Evolutionary conservation across 768 basidiomycete species (phyloP).

Genomic region (Agaricus sinodeliciosus): DNA sequence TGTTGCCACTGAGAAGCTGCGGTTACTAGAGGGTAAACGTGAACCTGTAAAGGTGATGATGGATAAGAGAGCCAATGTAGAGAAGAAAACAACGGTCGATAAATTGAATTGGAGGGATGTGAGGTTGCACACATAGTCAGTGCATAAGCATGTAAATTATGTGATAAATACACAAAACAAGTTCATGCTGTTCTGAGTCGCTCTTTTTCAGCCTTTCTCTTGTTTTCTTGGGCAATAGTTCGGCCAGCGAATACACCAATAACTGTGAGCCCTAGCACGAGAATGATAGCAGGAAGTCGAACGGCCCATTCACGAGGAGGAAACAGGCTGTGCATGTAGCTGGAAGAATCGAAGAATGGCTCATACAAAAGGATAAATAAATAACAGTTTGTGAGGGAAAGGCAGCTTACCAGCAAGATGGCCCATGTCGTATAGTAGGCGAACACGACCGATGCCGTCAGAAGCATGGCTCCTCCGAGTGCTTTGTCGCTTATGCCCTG

Average conservation of each 20-base stretch:
- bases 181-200: slow-evolving; percentile 51
- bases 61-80: slow-evolving; percentile 6
- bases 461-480: slow-evolving; percentile 74
- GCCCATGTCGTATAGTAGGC: slow-evolving; percentile 92
- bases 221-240: slow-evolving; percentile 70
- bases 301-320: slow-evolving; percentile 92
- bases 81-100: slow-evolving; percentile 9
- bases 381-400: slow-evolving; percentile 5
- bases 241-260: slow-evolving; percentile 77
- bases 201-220: slow-evolving; percentile 60
- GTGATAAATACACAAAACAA: slow-evolving; percentile 5
- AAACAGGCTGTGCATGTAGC: slow-evolving; percentile 72
- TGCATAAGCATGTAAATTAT: background rate
- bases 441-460: slow-evolving; percentile 71
- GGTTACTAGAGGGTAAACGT: slow-evolving; percentile 36
- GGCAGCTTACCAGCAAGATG: slow-evolving; percentile 63
- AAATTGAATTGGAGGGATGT: slow-evolving; percentile 3
- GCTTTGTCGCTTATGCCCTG: slow-evolving; percentile 79
- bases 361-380: slow-evolving; percentile 18
- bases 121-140: slow-evolving; percentile 5
- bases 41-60: slow-evolving; percentile 12
- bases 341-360: slow-evolving; percentile 80
- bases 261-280: slow-evolving; percentile 73
- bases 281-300: slow-evolving; percentile 74
- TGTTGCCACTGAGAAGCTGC: slow-evolving; percentile 63